phyloP scores from a whole-genome alignment of 1,139 yeast genomes.

The Fermentozyma sake region DNA sequence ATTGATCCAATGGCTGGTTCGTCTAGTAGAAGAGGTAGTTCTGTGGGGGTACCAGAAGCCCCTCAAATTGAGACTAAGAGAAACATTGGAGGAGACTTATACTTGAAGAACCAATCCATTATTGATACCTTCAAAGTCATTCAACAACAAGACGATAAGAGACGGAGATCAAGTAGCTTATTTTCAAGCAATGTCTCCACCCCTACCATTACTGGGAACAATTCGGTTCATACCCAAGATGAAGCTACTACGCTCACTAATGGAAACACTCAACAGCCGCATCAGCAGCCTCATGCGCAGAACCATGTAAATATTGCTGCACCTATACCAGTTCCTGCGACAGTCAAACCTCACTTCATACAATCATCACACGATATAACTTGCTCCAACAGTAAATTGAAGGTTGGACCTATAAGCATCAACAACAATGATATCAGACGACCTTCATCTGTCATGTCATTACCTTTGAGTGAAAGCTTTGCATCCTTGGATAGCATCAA shows the following conservation, averaged over 20 bases:
- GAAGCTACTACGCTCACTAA: too few relatives aligned
- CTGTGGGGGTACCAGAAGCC: constrained; percentile 38
- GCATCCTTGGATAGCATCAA: constrained; percentile 74
- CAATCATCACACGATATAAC: background rate
- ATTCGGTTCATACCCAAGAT: constrained; percentile 1
- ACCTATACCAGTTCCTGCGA: constrained; percentile 18
- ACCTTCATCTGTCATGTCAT: constrained; percentile 38
- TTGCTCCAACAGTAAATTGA: constrained; percentile 8
- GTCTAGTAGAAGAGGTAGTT: constrained; percentile 32
- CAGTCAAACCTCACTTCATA: constrained; percentile 4
- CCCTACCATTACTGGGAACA: constrained; percentile 4
- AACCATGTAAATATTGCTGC: constrained; percentile 7
- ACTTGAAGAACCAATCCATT: constrained; percentile 43
- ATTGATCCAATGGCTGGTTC: constrained; percentile 25
- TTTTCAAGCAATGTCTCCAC: constrained; percentile 15
- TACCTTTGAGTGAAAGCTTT: constrained; percentile 69
- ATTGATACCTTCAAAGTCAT: constrained; percentile 50
- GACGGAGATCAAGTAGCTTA: constrained; percentile 36
- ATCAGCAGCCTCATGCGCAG: constrained; percentile 5
- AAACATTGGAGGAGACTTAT: constrained; percentile 54
- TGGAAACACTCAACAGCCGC: too few relatives aligned
- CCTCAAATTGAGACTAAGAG: constrained; percentile 47
- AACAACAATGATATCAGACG: constrained; percentile 19
- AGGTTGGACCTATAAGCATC: constrained; percentile 35
- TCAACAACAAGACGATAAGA: constrained; percentile 42